Evolutionary conservation across 2,329 filamentous ascomycete species (phyloP), one percentile per base, ranked within the genome.

Genomic region (Parastagonospora avenae): DNA sequence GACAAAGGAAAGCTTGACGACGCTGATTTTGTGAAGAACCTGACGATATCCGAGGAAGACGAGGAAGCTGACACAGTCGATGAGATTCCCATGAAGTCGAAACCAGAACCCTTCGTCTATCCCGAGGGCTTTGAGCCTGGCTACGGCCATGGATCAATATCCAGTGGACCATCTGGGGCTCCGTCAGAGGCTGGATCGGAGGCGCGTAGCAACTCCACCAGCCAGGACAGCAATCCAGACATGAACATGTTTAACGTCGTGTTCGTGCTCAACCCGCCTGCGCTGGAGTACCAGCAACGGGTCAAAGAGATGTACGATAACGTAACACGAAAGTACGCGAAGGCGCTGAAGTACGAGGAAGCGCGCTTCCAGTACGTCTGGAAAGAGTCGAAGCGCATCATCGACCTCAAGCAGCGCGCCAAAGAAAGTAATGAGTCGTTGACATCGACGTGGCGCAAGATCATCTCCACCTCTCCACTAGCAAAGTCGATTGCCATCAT

Each of bases 161-260:
- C 68, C n/a, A 64, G 59, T 8, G 54, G 64, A n/a, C 55, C 67
- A 5, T 72, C 67, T 19, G 57, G 46, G 14, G 65, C 66, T 1
- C 57, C 58, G 7, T 75, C 73, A 0, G 73, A 74, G 43, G 67
- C 64, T 12, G 73, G 70, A n/a, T 71, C 71, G n/a, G 72, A 75
- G 31, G 62, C 68, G n/a, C 74, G 67, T 42, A 72, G 68, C 28
- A 71, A 74, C 66, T 73, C 68, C 11, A 72, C 67, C 8, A 75
- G 73, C 11, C 59, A 62, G 35, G 80, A 88, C 54, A 80, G 85
- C 66, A 63, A 53, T n/a, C 67, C 67, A 2, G 87, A 90, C 69
- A 92, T 97, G 90, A 92, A 88, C 56, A 97, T 97, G 93, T 99
- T 99, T 76, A 96, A 97, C 72, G 84, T 97, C 9, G 92, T 97